A percentile compares a stretch with the other conserved stretches of the same genome.
Conservation (phyloP, 805 yeast species). For the Grigorovia yakushimaensis region DNA sequence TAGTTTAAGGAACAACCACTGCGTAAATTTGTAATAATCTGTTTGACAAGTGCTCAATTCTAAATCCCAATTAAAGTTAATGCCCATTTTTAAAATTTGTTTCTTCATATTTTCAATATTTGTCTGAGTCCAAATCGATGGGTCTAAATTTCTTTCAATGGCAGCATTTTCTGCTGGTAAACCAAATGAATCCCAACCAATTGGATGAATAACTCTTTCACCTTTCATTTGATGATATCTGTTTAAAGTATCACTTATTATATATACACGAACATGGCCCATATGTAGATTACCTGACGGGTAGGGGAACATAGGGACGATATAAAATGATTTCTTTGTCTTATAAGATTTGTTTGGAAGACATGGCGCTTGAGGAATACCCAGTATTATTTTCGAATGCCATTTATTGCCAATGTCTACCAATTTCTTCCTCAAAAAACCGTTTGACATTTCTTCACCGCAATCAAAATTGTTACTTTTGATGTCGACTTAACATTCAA, state of each 20-base stretch:
- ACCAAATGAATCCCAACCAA: constrained; percentile 99
- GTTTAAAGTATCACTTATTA: constrained; percentile 77
- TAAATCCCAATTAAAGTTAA: constrained; percentile 88
- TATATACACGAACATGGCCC: constrained; percentile 90
- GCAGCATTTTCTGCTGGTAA: constrained; percentile 98
- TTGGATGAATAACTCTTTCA: constrained; percentile 76
- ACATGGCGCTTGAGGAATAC: constrained; percentile 8
- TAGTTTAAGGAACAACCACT: constrained; percentile 66
- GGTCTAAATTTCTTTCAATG: constrained; percentile 68
- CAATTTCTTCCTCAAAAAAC: constrained; percentile 1
- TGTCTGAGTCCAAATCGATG: constrained; percentile 70
- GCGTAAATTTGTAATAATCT: constrained; percentile 89
- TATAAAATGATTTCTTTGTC: constrained; percentile 32
- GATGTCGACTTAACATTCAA: too few species aligned
- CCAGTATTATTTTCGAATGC: constrained; percentile 17
- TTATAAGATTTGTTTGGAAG: too few species aligned
- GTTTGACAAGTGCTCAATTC: constrained; percentile 82
- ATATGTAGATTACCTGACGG: constrained; percentile 90
- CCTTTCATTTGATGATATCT: constrained; percentile 74
- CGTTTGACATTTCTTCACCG: not conserved
- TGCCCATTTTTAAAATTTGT: constrained; percentile 70
- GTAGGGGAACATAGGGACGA: constrained; percentile 87
- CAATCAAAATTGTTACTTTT: too few species aligned
- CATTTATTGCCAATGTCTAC: constrained; percentile 21
- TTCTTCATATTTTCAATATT: constrained; percentile 81